Conservation (phyloP, 352 stramenopile genomes). For the Phytophthora lateralis region DNA sequence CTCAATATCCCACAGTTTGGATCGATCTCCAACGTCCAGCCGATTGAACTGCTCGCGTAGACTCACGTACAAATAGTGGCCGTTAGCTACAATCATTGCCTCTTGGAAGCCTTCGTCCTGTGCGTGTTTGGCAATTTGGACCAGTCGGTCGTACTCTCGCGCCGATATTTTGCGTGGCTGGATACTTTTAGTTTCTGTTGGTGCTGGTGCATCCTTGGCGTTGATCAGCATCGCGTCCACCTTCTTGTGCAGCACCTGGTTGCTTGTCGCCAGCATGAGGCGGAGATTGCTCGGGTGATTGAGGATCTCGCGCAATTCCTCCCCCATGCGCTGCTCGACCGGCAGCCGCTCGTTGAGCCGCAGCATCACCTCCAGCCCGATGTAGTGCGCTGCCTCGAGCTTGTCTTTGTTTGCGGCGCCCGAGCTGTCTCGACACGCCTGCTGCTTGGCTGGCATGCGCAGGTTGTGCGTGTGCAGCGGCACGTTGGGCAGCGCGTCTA, state of each 20-base stretch:
- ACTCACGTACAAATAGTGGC: constrained; percentile 42
- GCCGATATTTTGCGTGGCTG: constrained; percentile 22
- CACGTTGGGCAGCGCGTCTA: constrained; percentile 42
- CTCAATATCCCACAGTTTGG: constrained; percentile 33
- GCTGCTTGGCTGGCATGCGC: constrained; percentile 41
- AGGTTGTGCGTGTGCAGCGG: constrained; percentile 46
- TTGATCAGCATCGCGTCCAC: constrained; percentile 47
- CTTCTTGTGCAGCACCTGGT: constrained; percentile 53
- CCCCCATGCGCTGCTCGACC: constrained; percentile 42
- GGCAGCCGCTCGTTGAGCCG: constrained; percentile 46
- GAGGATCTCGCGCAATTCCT: constrained; percentile 50
- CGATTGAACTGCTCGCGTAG: constrained; percentile 39
- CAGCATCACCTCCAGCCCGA: constrained; percentile 54
- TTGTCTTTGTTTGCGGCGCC: constrained; percentile 44
- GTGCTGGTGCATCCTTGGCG: neutral
- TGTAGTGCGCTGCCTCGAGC: constrained; percentile 49
- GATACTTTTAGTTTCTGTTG: constrained; percentile 4
- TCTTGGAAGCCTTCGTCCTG: constrained; percentile 46
- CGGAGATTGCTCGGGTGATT: constrained; percentile 50
- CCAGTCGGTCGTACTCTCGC: constrained; percentile 43
- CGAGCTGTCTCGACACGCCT: constrained; percentile 45
- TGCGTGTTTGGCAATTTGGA: constrained; percentile 50
- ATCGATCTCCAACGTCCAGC: constrained; percentile 34
- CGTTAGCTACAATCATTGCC: constrained; percentile 44
- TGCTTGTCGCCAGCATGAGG: constrained; percentile 43